Percentiles rank a stretch among this genome's conserved stretches.
Conservation (phyloP, 352 stramenopile species). For the Phytophthora tentaculata region DNA sequence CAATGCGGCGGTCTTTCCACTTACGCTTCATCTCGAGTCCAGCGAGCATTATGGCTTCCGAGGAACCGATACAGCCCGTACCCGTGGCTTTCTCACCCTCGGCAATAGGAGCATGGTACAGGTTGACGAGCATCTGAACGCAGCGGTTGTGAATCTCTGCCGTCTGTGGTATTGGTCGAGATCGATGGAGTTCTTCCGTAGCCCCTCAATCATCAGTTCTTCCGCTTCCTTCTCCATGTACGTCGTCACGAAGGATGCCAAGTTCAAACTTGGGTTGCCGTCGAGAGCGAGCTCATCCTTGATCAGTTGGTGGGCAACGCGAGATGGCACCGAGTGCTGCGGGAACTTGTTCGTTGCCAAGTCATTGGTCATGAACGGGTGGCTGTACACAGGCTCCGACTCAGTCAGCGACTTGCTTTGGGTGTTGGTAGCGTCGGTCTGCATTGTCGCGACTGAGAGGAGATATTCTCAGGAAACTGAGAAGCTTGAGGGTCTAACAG, state of each 20-base stretch:
- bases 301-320: no score
- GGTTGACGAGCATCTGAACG: conserved; percentile 89
- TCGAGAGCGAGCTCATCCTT: no score
- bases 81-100: conserved; percentile 78
- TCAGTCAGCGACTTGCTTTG: neutral
- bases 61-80: conserved; percentile 92
- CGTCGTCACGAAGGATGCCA: conserved; percentile 90
- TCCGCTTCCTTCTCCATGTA: conserved; percentile 91
- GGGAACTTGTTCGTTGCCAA: no score
- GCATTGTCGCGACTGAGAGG: neutral
- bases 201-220: conserved; percentile 81
- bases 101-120: no score
- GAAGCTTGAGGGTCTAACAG: neutral
- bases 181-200: conserved; percentile 89
- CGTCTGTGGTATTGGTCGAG: conserved; percentile 90
- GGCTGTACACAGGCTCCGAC: no score
- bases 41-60: conserved; percentile 92
- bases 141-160: conserved; percentile 91
- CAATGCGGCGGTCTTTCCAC: conserved; percentile 88
- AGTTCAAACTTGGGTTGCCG: conserved; percentile 91
- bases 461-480: neutral
- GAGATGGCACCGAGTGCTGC: no score
- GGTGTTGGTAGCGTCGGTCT: neutral
- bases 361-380: no score
- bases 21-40: conserved; percentile 92